phyloP scores from a whole-genome alignment of 768 basidiomycete species.

The Naganishia kalamii region DNA sequence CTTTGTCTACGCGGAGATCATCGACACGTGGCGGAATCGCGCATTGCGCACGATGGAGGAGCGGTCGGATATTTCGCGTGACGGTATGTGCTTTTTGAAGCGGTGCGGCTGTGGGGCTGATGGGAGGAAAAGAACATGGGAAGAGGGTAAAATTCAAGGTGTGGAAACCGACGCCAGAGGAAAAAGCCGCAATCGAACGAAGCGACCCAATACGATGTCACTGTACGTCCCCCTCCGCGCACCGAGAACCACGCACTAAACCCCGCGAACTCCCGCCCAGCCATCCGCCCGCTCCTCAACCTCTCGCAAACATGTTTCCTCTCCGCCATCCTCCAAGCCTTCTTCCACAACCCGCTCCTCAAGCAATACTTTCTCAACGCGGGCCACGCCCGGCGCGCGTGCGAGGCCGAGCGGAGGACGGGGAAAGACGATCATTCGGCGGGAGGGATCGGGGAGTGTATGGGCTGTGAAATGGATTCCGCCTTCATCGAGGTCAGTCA shows the following conservation, averaged over 20 bases:
- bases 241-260: neutral
- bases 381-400: slow-evolving; percentile 62
- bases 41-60: slow-evolving; percentile 58
- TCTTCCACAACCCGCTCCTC: slow-evolving; percentile 81
- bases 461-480: slow-evolving; percentile 89
- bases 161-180: neutral
- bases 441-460: slow-evolving; percentile 52
- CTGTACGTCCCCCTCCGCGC: slow-evolving; percentile 25
- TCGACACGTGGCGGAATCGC: slow-evolving; percentile 53
- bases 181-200: neutral
- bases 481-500: slow-evolving; percentile 45
- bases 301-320: slow-evolving; percentile 91
- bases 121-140: slow-evolving; percentile 28
- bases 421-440: slow-evolving; percentile 44
- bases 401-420: slow-evolving; percentile 42
- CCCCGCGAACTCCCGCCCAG: slow-evolving; percentile 46
- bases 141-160: neutral
- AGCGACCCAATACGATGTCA: slow-evolving; percentile 51
- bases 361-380: slow-evolving; percentile 85
- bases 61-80: slow-evolving; percentile 34
- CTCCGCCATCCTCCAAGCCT: slow-evolving; percentile 80
- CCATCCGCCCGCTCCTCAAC: slow-evolving; percentile 76
- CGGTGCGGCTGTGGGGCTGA: neutral
- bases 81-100: neutral
- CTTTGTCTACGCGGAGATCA: slow-evolving; percentile 58